Base-by-base conservation (phyloP, 768 basidiomycete genomes). In the Tephrocybe sp. region DNA sequence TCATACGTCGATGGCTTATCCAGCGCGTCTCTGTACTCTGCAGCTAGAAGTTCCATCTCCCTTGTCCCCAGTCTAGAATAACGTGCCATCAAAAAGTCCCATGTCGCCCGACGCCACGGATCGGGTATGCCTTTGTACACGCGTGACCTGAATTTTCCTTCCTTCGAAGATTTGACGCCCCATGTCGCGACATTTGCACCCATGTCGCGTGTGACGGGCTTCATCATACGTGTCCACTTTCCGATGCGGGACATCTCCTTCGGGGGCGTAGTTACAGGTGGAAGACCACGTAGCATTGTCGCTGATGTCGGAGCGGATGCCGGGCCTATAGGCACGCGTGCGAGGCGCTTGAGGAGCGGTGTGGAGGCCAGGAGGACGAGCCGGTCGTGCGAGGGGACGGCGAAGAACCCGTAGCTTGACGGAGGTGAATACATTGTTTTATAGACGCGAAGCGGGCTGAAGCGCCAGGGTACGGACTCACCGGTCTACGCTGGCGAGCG, bases 41-140 rank as follows among this genome's bases (percentile, higher is more conserved):
- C 60, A 18, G 66, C 74, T 11, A 82, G 69, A 44, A 59, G 61
- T 43, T 64, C 61, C 37, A 84, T 64, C 44, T 80, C 78, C 32
- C 69, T 60, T 44, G 70, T 68, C 13, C 77, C 74, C 19, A 74
- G 69, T 40, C 64, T 70, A 44, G 84, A 67, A 56, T 71, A 80
- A 40, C 74, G 63, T 48, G 75, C 79, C 69, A 92, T 82, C 53
- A 98, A 67, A 7, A 89, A 73, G 57, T 87, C 90, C 97, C 97
- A 99, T 0, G 86, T 92, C 4, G 92, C 96, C 43, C 81, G 75
- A 34, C 97, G 78, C 97, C 97, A 99, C 41, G 94, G 80, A 68
- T 98, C 96, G 2, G 97, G 97, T 25, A 98, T 85, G 48, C 97
- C 97, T 64, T 99, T 99, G 76, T 91, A 98, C 44, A 86, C 82